phyloP scores from a whole-genome alignment of 257 asterid genomes.

The Solanum chaucha region DNA sequence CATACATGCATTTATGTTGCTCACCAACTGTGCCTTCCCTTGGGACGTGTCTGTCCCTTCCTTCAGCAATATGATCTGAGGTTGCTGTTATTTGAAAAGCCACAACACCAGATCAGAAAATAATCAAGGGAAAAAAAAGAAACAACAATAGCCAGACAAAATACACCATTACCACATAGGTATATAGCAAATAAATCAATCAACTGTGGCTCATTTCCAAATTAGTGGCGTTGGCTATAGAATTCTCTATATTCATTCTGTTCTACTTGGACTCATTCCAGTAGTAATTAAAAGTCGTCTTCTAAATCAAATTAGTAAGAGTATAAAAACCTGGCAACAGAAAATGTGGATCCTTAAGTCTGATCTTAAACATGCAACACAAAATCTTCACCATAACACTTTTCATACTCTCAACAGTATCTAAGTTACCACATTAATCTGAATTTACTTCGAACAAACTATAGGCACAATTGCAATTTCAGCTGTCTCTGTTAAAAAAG shows the following conservation, averaged over 20 bases:
- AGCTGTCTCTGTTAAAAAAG: not conserved
- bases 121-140: too few relatives aligned
- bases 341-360: not conserved
- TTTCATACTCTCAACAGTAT: not conserved
- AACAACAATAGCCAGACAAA: not conserved
- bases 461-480: not conserved
- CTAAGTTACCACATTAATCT: not conserved
- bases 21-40: constrained; percentile 86
- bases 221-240: not conserved
- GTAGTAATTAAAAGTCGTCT: not conserved
- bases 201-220: not conserved
- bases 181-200: not conserved
- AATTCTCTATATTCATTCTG: not conserved
- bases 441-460: not conserved
- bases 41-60: constrained; percentile 99
- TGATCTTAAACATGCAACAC: not conserved
- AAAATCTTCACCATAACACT: not conserved
- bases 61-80: constrained; percentile 90
- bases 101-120: not conserved
- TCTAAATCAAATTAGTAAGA: not conserved
- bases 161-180: not conserved
- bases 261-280: not conserved
- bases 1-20: constrained; percentile 93
- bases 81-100: constrained; percentile 58
- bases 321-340: not conserved